phyloP scores from a whole-genome alignment of 2,329 filamentous ascomycete genomes.

The Monilinia fructigena region DNA sequence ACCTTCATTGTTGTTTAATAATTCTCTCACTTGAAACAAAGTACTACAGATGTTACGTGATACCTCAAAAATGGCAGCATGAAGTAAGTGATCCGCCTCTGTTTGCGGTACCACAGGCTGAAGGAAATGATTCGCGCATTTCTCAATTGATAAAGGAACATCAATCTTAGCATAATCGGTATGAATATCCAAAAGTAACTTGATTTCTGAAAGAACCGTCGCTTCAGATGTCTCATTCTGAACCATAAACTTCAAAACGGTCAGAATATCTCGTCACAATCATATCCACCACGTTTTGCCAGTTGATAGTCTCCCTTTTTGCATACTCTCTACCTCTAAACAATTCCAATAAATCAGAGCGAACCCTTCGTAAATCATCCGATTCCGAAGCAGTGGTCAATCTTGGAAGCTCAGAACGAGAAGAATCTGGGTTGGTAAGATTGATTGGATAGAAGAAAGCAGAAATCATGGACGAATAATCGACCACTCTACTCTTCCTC shows the following conservation, averaged over 20 bases:
- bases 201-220: slow-evolving; percentile 43
- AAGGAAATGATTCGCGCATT: slow-evolving; percentile 51
- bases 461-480: slow-evolving; percentile 38
- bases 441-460: slow-evolving; percentile 37
- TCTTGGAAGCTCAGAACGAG: slow-evolving; percentile 31
- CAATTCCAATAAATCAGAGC: slow-evolving; percentile 47
- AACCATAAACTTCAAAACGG: slow-evolving; percentile 45
- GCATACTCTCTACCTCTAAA: slow-evolving; percentile 37
- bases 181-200: slow-evolving; percentile 45
- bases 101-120: slow-evolving; percentile 41
- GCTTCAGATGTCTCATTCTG: slow-evolving; percentile 13
- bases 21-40: slow-evolving; percentile 31
- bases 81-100: slow-evolving; percentile 47
- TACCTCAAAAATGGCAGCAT: slow-evolving; percentile 45
- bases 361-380: slow-evolving; percentile 40
- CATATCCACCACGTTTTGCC: slow-evolving; percentile 68
- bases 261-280: slow-evolving; percentile 61
- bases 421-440: slow-evolving; percentile 34
- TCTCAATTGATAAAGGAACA: slow-evolving; percentile 43
- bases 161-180: slow-evolving; percentile 46
- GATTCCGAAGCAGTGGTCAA: slow-evolving; percentile 21
- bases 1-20: slow-evolving; percentile 22
- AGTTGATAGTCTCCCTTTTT: slow-evolving; percentile 41
- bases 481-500: slow-evolving; percentile 36
- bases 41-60: slow-evolving; percentile 44